These are phyloP conservation scores for Pholiota molesta DNA, from an alignment of 768 basidiomycete species.

Conservation along the genomic window DNA sequence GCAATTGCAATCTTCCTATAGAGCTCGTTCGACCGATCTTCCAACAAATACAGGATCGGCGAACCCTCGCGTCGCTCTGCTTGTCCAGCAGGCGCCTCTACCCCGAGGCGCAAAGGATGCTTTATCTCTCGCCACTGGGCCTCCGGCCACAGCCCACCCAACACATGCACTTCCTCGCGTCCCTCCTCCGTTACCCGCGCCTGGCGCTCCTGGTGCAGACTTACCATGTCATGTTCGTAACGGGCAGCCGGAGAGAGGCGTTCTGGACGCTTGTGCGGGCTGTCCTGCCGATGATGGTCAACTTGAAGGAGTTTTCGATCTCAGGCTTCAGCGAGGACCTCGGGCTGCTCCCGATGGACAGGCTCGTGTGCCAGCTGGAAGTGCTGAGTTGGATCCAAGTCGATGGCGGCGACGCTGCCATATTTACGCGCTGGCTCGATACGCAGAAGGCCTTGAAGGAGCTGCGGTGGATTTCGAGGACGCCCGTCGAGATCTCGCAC, in stretches of 20 bases:
- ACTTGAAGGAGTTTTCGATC: slow-evolving; percentile 1
- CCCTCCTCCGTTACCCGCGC: background rate
- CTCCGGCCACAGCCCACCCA: background rate
- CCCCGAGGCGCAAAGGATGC: slow-evolving; percentile 1
- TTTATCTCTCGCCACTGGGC: background rate
- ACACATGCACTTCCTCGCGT: slow-evolving; percentile 3
- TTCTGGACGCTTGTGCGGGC: background rate
- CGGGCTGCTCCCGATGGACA: background rate
- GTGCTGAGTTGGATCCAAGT: slow-evolving; percentile 1
- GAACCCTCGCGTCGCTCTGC: background rate
- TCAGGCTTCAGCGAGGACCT: background rate
- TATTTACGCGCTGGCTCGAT: background rate
- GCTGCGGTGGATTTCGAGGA: background rate
- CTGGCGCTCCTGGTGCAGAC: background rate
- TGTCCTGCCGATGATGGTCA: slow-evolving; percentile 2
- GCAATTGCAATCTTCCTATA: background rate
- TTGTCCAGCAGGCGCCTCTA: background rate
- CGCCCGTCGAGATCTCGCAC: background rate
- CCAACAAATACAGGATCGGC: background rate
- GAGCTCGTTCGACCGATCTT: slow-evolving; percentile 4
- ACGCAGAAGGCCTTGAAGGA: background rate
- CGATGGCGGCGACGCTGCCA: background rate
- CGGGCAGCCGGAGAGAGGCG: background rate
- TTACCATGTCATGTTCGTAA: background rate
- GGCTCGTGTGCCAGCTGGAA: background rate